These are phyloP conservation scores for Trametes cinnabarina DNA, from an alignment of 768 basidiomycete genomes.

Conservation along the genomic window DNA sequence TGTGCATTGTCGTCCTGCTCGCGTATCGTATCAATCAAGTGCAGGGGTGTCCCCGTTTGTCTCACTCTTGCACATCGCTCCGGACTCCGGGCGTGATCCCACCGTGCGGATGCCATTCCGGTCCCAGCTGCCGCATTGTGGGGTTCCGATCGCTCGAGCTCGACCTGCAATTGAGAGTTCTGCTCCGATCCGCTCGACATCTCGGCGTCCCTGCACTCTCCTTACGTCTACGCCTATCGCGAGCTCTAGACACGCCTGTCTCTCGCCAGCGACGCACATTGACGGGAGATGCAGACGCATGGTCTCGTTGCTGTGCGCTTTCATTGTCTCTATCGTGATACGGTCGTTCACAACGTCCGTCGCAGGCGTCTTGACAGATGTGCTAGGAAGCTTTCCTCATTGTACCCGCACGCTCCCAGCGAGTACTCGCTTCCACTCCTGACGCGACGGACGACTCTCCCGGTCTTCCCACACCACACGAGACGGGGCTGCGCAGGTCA, in stretches of 20 bases:
- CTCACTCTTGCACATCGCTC: constrained; percentile 4
- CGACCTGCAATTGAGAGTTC: neutral
- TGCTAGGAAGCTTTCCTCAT: neutral
- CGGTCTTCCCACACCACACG: no score
- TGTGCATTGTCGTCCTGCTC: neutral
- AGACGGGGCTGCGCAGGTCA: neutral
- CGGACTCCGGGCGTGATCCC: neutral
- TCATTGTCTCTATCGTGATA: constrained; percentile 3
- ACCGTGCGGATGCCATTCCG: neutral
- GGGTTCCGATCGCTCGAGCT: constrained; percentile 2
- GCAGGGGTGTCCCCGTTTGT: no score
- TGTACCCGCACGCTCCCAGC: constrained; percentile 1
- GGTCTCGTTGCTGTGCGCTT: neutral
- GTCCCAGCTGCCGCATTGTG: neutral
- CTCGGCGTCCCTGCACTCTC: neutral
- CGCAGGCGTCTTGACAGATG: neutral
- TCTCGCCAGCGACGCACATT: neutral
- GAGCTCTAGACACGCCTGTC: neutral
- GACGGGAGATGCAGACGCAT: neutral
- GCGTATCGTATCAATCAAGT: no score
- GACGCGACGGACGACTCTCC: no score
- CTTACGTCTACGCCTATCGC: neutral
- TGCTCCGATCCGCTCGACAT: constrained; percentile 7
- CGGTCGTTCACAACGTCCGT: neutral
- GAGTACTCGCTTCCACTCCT: neutral